Percentiles rank a stretch among this genome's conserved stretches.
These are phyloP conservation scores for Aaosphaeria pasadenensis DNA, from an alignment of 2,329 filamentous ascomycete genomes.

Conservation along the genomic window DNA sequence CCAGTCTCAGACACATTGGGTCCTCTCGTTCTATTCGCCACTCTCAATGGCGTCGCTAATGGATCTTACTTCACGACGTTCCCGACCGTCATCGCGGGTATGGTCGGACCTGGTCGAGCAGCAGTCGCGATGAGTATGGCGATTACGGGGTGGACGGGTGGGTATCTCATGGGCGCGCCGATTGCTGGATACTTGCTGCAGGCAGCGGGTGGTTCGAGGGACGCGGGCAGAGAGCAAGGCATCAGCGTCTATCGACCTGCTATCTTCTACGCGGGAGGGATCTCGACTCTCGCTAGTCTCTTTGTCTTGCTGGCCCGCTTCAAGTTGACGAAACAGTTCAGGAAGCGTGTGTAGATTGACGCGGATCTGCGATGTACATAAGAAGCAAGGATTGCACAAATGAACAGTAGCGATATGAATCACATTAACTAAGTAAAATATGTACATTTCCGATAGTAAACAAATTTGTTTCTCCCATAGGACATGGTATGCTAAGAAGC, in stretches of 20 bases:
- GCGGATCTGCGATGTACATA: no score
- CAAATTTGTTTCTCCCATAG: no score
- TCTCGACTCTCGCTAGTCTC: background rate
- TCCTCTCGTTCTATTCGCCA: constrained; percentile 24
- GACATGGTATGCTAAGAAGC: no score
- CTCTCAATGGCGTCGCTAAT: constrained; percentile 28
- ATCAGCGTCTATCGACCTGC: background rate
- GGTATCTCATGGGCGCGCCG: background rate
- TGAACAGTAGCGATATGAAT: no score
- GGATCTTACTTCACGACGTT: constrained; percentile 26
- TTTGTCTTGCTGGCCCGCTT: background rate
- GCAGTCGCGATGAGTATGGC: constrained; percentile 26
- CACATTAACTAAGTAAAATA: no score
- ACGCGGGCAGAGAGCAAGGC: background rate
- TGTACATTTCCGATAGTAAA: no score
- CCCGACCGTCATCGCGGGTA: constrained; percentile 25
- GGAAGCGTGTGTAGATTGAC: background rate
- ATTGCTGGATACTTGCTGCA: background rate
- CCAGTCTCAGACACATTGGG: constrained; percentile 21
- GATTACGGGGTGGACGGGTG: constrained; percentile 20
- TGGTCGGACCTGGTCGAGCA: constrained; percentile 26
- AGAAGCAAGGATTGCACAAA: no score
- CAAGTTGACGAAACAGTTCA: background rate
- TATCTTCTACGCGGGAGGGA: background rate
- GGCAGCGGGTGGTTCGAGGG: background rate